Base-by-base conservation (phyloP, 2,329 filamentous ascomycete species). In the Zasmidium cellare region DNA sequence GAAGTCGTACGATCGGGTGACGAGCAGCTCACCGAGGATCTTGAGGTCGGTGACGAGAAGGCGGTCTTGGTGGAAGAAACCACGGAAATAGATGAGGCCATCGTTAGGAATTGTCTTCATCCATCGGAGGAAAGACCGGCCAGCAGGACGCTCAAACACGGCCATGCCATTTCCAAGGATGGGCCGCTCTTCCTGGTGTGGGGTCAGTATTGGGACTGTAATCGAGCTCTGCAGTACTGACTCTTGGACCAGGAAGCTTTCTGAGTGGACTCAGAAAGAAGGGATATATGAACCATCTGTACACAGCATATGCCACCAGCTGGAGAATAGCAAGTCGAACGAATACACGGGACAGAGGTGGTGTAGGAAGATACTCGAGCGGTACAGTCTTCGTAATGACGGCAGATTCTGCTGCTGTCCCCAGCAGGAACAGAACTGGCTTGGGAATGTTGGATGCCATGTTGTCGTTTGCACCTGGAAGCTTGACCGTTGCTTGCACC, bases 1-100 rank as follows among this genome's bases (percentile, higher is more conserved):
- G 51, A 81, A 82, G 61, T 83, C 80, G 58, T 83, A 83, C 3
- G 76, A 78, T 38, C 78, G 79, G 41, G 79, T 76, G 28, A 80
- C 80, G 56, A 84, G 75, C 12, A 83, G 72, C 31, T 83, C 81
- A 11, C 77, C 72, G 3, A 83, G 63, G 1, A 77, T 75, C 11
- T 71, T 69, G 5, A 75, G 73, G 14, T 66, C 69, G 1, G 76
- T 76, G 24, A 76, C 41, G 2, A 79, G 51, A 3, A 79, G 64
- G 23, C 72, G 66, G 45, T 51, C 47, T 3, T 55, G 55, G 52
- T 77, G 68, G 55, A 78, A 74, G 57, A 77, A 71, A 46, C 74
- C 71, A 3, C 72, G 66, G n/a, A 73, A 75, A 23, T 72, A 65
- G 23, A 79, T 73, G 31, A 79, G 57, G 18, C 76, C 76, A 11